These are phyloP conservation scores for Monosporozyma siamensis DNA, from an alignment of 805 yeast genomes.

Conservation along the genomic window DNA sequence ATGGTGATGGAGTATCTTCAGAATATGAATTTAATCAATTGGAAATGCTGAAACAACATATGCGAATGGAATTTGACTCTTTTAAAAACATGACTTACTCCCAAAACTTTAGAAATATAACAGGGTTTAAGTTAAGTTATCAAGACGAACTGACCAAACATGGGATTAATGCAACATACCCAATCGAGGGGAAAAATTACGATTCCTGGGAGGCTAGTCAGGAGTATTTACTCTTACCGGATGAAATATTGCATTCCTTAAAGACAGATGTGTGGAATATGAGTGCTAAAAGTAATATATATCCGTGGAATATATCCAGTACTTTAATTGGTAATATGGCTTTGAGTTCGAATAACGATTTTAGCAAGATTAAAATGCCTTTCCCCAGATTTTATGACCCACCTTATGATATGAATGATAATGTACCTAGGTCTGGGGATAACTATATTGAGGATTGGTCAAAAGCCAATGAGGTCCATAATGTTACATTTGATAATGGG, in stretches of 20 bases:
- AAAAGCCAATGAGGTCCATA: slow-evolving; percentile 17
- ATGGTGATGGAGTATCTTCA: slow-evolving; percentile 28
- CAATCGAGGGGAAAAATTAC: slow-evolving; percentile 40
- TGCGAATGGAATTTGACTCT: slow-evolving; percentile 25
- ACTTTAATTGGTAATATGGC: slow-evolving; percentile 37
- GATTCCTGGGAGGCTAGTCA: slow-evolving; percentile 41
- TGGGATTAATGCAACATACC: slow-evolving; percentile 44
- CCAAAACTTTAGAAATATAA: slow-evolving; percentile 57
- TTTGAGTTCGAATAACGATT: slow-evolving; percentile 14
- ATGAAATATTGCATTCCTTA: slow-evolving; percentile 41
- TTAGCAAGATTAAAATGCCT: slow-evolving; percentile 25
- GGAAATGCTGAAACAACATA: slow-evolving; percentile 32
- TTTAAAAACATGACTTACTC: slow-evolving; percentile 37
- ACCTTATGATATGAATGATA: slow-evolving; percentile 22
- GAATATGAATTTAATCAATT: slow-evolving; percentile 34
- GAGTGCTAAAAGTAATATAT: slow-evolving; percentile 21
- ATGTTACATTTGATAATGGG: slow-evolving; percentile 25
- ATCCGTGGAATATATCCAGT: slow-evolving; percentile 42
- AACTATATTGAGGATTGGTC: slow-evolving; percentile 17
- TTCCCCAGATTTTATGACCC: slow-evolving; percentile 27
- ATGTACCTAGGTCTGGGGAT: slow-evolving; percentile 22
- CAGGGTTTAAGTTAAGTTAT: slow-evolving; percentile 64
- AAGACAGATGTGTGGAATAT: slow-evolving; percentile 42
- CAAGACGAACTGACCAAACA: slow-evolving; percentile 42
- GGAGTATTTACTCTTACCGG: slow-evolving; percentile 50